Percentiles rank a stretch among this genome's conserved stretches.
These are phyloP conservation scores for Trichophyton verrucosum DNA, from an alignment of 2,329 filamentous ascomycete genomes.

Conservation along the genomic window DNA sequence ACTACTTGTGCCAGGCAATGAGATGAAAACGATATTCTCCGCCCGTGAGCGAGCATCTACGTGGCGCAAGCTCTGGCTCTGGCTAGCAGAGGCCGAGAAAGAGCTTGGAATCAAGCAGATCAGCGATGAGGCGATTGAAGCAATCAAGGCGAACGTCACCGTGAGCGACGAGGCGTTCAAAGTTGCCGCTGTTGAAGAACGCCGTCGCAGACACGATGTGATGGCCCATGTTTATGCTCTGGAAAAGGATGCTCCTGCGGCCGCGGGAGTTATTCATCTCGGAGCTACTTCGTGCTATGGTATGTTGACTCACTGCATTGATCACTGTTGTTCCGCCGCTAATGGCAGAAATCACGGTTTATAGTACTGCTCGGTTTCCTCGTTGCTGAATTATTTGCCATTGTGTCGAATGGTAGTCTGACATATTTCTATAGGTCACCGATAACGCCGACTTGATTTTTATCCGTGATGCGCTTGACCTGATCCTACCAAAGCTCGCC, in stretches of 20 bases:
- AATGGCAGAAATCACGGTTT: neutral
- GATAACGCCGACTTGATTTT: constrained; percentile 42
- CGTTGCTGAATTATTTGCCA: neutral
- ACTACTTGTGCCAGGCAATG: constrained; percentile 20
- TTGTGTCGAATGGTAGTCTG: neutral
- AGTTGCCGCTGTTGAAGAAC: constrained; percentile 64
- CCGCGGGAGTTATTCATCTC: constrained; percentile 72
- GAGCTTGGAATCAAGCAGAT: constrained; percentile 65
- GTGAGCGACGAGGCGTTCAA: constrained; percentile 69
- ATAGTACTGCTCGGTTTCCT: neutral
- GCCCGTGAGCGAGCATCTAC: constrained; percentile 60
- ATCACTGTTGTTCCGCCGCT: neutral
- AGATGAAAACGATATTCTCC: constrained; percentile 72
- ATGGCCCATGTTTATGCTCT: constrained; percentile 57
- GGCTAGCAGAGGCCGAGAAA: constrained; percentile 68
- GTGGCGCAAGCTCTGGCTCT: constrained; percentile 78
- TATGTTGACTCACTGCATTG: neutral
- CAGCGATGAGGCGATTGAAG: constrained; percentile 57
- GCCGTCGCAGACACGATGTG: constrained; percentile 53
- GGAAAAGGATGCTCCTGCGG: constrained; percentile 59
- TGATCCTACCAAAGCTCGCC: constrained; percentile 66
- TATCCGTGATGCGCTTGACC: constrained; percentile 58
- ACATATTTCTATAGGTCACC: neutral
- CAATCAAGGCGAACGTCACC: constrained; percentile 62
- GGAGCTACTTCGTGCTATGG: constrained; percentile 41